Evolutionary conservation across 2,329 filamentous ascomycete species (phyloP), one percentile per base, ranked within the genome.

Genomic region (Penicillium sp.): DNA sequence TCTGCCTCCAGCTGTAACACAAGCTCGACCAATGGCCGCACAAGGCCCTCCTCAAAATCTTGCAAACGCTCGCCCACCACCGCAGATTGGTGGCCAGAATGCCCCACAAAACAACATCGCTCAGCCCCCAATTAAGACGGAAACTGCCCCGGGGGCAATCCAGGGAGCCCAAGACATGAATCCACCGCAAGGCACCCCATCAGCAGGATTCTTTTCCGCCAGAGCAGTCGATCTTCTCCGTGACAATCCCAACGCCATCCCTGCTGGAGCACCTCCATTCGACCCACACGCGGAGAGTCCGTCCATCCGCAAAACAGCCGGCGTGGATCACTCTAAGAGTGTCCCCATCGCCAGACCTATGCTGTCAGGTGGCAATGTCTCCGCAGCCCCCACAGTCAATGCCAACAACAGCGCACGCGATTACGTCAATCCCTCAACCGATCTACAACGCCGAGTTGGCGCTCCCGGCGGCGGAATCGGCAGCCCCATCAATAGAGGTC

Each of bases 281-380:
- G 86, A 91, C 59, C 87, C 86, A 2, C 83, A 83, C 50, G 78
- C 83, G 5, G 86, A 91, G 61, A 89, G 85, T 53, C 90, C 91
- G 0, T 93, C 90, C 0, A 90, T 95, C 64, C 82, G 89, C 53
- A 91, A 92, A 65, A 96, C 92, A 0, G 87, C 87, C 0, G 91
- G 91, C 2, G 80, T 96, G 33, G 89, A 96, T 62, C 89, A 95
- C 64, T 83, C 74, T 18, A 85, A 82, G 43, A 91, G 87, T 4
- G 84, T 86, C 44, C 89, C 90, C 0, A 73, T 95, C 2, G 79
- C 78, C 3, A 80, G 78, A 54, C 67, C 67, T 7, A 71, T 69
- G 65, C 51, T 70, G 6, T 41, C 62, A 4, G 42, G 56, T 10
- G 55, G 57, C 28, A 44, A 55, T 9, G 55, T 57, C 25, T 67